Percentiles rank a stretch among this genome's conserved stretches.
Conservation (phyloP, 2,329 filamentous ascomycete species). For the Trichoderma oligosporum region DNA sequence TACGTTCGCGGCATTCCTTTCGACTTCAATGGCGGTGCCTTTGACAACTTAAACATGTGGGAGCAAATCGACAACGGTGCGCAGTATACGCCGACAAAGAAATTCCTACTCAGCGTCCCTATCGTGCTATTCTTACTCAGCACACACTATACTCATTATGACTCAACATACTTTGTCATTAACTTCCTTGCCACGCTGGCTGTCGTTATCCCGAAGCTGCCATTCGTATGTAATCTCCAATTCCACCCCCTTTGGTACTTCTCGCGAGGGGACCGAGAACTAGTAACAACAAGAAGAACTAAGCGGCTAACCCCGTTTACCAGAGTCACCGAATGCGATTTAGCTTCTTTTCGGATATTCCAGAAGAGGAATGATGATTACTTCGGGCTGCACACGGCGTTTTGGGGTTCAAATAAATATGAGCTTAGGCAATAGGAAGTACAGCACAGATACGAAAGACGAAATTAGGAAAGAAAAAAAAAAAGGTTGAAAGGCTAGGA, state of each 20-base stretch:
- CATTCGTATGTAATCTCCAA: conserved; percentile 65
- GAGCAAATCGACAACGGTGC: conserved; percentile 99
- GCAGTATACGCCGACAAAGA: conserved; percentile 98
- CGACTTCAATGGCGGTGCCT: conserved; percentile 97
- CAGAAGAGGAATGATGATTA: conserved; percentile 48
- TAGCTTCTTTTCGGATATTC: conserved; percentile 66
- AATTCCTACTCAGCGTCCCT: conserved; percentile 91
- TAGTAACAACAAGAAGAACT: not conserved
- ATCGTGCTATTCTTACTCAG: conserved; percentile 93
- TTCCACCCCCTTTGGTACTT: not conserved
- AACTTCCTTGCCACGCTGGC: conserved; percentile 90
- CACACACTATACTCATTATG: conserved; percentile 99
- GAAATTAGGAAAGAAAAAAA: conserved; percentile 3
- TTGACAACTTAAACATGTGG: conserved; percentile 99
- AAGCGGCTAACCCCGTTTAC: conserved; percentile 27
- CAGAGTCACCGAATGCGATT: conserved; percentile 77
- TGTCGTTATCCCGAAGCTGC: conserved; percentile 94
- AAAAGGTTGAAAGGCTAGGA: conserved; percentile 17
- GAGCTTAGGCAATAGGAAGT: conserved; percentile 18
- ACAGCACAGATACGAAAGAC: conserved; percentile 12
- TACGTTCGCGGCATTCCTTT: conserved; percentile 97
- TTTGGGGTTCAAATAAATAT: conserved; percentile 16
- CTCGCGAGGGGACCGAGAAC: not conserved
- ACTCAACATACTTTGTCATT: conserved; percentile 93
- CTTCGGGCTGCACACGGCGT: conserved; percentile 19